Conservation (phyloP, 2,329 filamentous ascomycete species). For the Fusarium sacchari region DNA sequence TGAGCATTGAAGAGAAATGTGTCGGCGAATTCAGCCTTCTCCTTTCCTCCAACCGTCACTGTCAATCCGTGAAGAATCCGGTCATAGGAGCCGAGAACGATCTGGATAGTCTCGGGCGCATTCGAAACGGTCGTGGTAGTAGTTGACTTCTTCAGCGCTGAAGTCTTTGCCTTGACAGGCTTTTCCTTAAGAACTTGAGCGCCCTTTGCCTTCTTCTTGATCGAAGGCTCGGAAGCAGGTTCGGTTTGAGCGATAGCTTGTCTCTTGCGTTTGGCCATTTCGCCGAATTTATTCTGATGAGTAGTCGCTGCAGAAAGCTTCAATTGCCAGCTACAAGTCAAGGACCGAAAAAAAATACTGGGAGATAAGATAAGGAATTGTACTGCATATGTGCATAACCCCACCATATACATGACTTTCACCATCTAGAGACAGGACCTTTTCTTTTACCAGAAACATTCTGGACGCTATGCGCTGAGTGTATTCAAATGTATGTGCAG, state of each 20-base stretch:
- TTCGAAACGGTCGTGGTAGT: slow-evolving; percentile 31
- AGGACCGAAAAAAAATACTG: slow-evolving; percentile 41
- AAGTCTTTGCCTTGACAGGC: slow-evolving; percentile 21
- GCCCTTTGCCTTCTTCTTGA: slow-evolving; percentile 46
- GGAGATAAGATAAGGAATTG: slow-evolving; percentile 48
- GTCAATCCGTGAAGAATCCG: slow-evolving; percentile 90
- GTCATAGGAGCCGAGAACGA: slow-evolving; percentile 94
- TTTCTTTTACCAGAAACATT: slow-evolving; percentile 10
- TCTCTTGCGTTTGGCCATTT: slow-evolving; percentile 63
- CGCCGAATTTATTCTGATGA: slow-evolving; percentile 18
- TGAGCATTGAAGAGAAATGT: slow-evolving; percentile 97
- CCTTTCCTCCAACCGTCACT: slow-evolving; percentile 66
- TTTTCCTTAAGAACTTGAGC: slow-evolving; percentile 23
- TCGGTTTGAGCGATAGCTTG: slow-evolving; percentile 46
- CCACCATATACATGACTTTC: slow-evolving; percentile 26
- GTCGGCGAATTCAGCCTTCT: slow-evolving; percentile 78
- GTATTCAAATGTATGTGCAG: slow-evolving; percentile 41
- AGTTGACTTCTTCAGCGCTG: slow-evolving; percentile 36
- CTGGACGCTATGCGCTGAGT: slow-evolving; percentile 36
- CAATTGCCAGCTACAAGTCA: slow-evolving; percentile 4
- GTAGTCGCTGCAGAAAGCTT: slow-evolving; percentile 9
- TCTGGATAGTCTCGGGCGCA: slow-evolving; percentile 74
- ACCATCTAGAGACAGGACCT: not conserved
- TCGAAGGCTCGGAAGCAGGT: slow-evolving; percentile 31
- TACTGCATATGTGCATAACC: slow-evolving; percentile 38